phyloP scores from a whole-genome alignment of 2,329 filamentous ascomycete genomes.

The Cytospora schulzeri region DNA sequence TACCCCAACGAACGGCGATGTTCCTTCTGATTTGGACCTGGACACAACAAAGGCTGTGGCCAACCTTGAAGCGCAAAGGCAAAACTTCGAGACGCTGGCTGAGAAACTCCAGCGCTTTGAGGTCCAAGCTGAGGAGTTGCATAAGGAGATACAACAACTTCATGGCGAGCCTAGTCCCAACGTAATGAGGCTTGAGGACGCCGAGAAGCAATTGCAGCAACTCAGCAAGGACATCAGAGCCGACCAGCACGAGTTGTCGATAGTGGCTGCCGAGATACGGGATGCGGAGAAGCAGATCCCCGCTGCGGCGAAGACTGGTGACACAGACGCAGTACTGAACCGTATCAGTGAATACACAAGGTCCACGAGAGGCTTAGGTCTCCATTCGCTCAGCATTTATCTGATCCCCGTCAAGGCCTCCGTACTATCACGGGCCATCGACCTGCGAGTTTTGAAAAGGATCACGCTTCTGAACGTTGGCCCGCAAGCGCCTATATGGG shows the following conservation, averaged over 20 bases:
- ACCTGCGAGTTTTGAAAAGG: slow-evolving; percentile 57
- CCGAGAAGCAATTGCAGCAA: slow-evolving; percentile 35
- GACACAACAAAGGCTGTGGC: slow-evolving; percentile 28
- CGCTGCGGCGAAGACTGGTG: slow-evolving; percentile 16
- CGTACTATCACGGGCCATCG: slow-evolving; percentile 57
- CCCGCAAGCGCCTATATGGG: slow-evolving; percentile 62
- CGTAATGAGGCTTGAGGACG: slow-evolving; percentile 31
- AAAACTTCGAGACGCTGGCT: slow-evolving; percentile 39
- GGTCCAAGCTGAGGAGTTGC: slow-evolving; percentile 35
- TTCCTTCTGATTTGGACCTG: slow-evolving; percentile 1
- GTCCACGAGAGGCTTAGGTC: slow-evolving; percentile 58
- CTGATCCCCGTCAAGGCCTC: slow-evolving; percentile 63
- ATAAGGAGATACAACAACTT: slow-evolving; percentile 37
- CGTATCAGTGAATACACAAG: slow-evolving; percentile 56
- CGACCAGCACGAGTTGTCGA: slow-evolving; percentile 40
- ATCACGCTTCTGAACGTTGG: slow-evolving; percentile 67
- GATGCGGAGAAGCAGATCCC: slow-evolving; percentile 35
- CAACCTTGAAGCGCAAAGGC: slow-evolving; percentile 36
- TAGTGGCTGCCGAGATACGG: slow-evolving; percentile 42
- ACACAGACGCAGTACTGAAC: slow-evolving; percentile 31
- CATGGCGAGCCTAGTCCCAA: slow-evolving; percentile 27
- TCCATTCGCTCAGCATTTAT: slow-evolving; percentile 58
- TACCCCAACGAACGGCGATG: neutral
- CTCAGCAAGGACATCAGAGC: slow-evolving; percentile 38
- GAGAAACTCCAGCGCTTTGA: slow-evolving; percentile 39